Evolutionary conservation across 2,329 filamentous ascomycete genomes (phyloP), one percentile per base, ranked within the genome.

Genomic region (Fragosphaeria purpurea): DNA sequence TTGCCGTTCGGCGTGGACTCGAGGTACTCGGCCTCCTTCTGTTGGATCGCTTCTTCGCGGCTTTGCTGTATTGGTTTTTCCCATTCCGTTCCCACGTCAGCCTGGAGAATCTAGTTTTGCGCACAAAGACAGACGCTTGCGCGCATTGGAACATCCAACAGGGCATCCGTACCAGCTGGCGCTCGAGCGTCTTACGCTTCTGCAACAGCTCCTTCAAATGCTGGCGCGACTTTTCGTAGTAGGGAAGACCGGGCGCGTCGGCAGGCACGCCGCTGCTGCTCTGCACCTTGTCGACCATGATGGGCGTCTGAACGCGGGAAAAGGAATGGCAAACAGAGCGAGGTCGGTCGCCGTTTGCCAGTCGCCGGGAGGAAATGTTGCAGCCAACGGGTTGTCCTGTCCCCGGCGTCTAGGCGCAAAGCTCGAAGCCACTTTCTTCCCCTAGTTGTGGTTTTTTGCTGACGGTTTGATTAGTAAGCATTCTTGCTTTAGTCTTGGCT

Each of bases 1-100:
- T 98, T 98, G 43, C 93, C 93, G 59, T 76, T 81, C 11, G 83
- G 84, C 5, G 89, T 94, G 61, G 88, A 88, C 66, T 97, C 91
- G 47, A 98, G 81, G 66, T 98, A 98, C 13, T 83, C 77, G 52
- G 83, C 81, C 67, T 98, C 93, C 61, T 88, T 85, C 56, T 85
- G 82, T 63, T 79, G 82, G 60, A 98, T 97, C 57, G 79, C 77
- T 46, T 95, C 87, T 71, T 98, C 93, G 52, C 59, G 54, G 7
- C 40, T 30, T 42, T 51, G 52, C 51, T 58, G 37, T 31, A 22
- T 22, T 22, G 22, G 22, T 22, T 22, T 22, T 22, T 22, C 22
- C 22, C 22, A 22, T 22, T 22, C 22, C 22, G 22, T 22, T 22
- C 22, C 22, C 22, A 22, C 22, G 22, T 22, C 22, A 22, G 22